Evolutionary conservation across 768 basidiomycete species (phyloP).

Genomic region (Dentipellis fragilis): DNA sequence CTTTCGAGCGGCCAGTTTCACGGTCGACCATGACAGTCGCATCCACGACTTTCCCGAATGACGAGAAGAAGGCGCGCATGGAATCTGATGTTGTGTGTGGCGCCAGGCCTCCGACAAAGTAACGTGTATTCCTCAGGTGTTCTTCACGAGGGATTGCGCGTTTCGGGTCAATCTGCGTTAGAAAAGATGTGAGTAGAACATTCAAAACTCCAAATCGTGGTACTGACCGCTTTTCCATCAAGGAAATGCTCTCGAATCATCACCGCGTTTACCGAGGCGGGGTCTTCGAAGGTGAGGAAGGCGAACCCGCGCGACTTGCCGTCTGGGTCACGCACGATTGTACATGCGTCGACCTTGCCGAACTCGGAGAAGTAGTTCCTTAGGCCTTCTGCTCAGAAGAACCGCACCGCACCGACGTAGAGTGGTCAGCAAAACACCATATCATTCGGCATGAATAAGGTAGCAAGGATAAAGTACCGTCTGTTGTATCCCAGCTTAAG

Average conservation of each 20-base stretch:
- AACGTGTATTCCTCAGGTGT: constrained; percentile 84
- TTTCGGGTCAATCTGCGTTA: constrained; percentile 91
- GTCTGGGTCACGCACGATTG: constrained; percentile 95
- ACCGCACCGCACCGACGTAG: constrained; percentile 24
- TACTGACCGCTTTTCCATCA: constrained; percentile 92
- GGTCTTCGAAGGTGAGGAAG: constrained; percentile 92
- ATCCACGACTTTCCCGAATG: constrained; percentile 93
- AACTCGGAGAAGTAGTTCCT: constrained; percentile 91
- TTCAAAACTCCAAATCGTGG: constrained; percentile 1
- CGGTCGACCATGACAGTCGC: constrained; percentile 98
- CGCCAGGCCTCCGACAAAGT: constrained; percentile 93
- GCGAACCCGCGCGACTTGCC: constrained; percentile 96
- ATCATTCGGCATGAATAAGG: constrained; percentile 18
- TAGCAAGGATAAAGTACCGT: constrained; percentile 59
- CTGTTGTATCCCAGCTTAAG: constrained; percentile 99
- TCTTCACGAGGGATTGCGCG: constrained; percentile 95
- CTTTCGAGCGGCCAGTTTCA: constrained; percentile 90
- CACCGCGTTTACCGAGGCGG: constrained; percentile 88
- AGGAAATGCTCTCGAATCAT: constrained; percentile 92
- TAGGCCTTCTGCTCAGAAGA: constrained; percentile 44
- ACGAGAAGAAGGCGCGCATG: constrained; percentile 87
- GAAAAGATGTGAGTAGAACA: background rate
- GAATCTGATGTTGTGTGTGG: constrained; percentile 88
- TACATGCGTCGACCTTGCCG: constrained; percentile 94
- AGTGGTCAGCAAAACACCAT: constrained; percentile 32